Percentiles rank a stretch among this genome's conserved stretches.
These are phyloP conservation scores for Neocucurbitaria cava DNA, from an alignment of 2,329 filamentous ascomycete genomes.

Conservation along the genomic window DNA sequence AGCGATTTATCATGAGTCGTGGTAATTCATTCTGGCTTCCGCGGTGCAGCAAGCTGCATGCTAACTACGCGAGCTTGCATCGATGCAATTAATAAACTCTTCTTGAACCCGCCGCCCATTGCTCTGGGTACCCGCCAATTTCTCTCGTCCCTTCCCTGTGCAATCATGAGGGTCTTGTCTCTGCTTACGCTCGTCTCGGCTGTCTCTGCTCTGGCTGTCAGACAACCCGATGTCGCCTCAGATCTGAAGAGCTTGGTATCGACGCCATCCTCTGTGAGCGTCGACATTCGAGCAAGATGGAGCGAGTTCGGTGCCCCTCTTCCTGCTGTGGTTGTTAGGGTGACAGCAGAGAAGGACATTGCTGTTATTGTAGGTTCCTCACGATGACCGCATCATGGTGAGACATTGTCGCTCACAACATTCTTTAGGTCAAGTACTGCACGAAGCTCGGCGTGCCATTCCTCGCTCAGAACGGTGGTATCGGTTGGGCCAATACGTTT, in stretches of 20 bases:
- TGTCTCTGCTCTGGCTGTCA: constrained; percentile 18
- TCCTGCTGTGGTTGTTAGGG: constrained; percentile 28
- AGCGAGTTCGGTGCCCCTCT: constrained; percentile 26
- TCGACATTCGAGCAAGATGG: constrained; percentile 29
- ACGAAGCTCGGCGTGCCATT: constrained; percentile 26
- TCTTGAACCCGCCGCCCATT: constrained; percentile 6
- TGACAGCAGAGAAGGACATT: constrained; percentile 29
- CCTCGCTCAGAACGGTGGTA: constrained; percentile 37
- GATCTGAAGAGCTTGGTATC: constrained; percentile 22
- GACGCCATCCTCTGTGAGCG: constrained; percentile 16
- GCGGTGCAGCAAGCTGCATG: not conserved
- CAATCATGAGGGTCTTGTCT: constrained; percentile 20
- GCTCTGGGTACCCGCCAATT: constrained; percentile 6
- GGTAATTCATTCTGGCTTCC: not conserved
- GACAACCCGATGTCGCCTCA: constrained; percentile 12
- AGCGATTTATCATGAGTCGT: not conserved
- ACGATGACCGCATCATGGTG: not conserved
- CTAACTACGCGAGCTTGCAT: constrained; percentile 7
- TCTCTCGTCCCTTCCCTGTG: not conserved
- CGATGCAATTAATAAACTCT: constrained; percentile 9
- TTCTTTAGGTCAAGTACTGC: constrained; percentile 31
- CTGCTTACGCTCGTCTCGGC: constrained; percentile 15
- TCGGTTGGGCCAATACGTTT: constrained; percentile 37
- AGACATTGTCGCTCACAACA: not conserved
- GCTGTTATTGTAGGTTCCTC: constrained; percentile 21